Conservation (phyloP, 805 yeast genomes). For the Candida alai region DNA sequence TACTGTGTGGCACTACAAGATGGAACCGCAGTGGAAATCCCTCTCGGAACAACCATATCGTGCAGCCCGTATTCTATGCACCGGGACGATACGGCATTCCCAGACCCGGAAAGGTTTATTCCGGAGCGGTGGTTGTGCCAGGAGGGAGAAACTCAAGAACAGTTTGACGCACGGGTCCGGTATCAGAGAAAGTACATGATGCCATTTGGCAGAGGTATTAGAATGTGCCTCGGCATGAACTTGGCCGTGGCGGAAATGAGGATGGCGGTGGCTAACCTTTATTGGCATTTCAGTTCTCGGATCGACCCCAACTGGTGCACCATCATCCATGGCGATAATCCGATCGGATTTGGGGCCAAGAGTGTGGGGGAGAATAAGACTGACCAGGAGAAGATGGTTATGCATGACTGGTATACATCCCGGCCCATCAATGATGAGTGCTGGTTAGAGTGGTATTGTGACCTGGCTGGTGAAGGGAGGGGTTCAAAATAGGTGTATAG, state of each 20-base stretch:
- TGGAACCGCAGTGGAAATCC: slow-evolving; percentile 28
- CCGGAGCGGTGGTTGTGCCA: slow-evolving; percentile 62
- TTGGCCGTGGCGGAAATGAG: slow-evolving; percentile 66
- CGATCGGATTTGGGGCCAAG: slow-evolving; percentile 16
- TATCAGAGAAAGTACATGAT: slow-evolving; percentile 52
- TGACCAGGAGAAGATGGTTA: slow-evolving; percentile 49
- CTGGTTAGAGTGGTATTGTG: slow-evolving; percentile 40
- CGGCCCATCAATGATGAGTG: slow-evolving; percentile 51
- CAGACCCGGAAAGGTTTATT: slow-evolving; percentile 47
- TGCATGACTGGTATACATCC: slow-evolving; percentile 55
- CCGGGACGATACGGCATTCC: slow-evolving; percentile 46
- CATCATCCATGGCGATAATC: slow-evolving; percentile 11
- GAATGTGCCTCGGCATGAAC: slow-evolving; percentile 75
- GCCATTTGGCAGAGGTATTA: slow-evolving; percentile 69
- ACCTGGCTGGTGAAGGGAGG: no score
- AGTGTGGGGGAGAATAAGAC: slow-evolving; percentile 18
- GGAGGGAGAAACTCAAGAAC: slow-evolving; percentile 16
- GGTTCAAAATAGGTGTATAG: no score
- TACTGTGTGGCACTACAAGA: slow-evolving; percentile 24
- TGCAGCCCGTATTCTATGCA: slow-evolving; percentile 68
- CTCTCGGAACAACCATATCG: slow-evolving; percentile 53
- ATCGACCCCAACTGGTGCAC: slow-evolving; percentile 45
- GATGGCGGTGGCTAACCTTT: slow-evolving; percentile 48
- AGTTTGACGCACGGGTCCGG: slow-evolving; percentile 33
- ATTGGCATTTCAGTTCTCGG: slow-evolving; percentile 43